Evolutionary conservation across 2,329 filamentous ascomycete genomes (phyloP).

Genomic region (Penicillium sp.): DNA sequence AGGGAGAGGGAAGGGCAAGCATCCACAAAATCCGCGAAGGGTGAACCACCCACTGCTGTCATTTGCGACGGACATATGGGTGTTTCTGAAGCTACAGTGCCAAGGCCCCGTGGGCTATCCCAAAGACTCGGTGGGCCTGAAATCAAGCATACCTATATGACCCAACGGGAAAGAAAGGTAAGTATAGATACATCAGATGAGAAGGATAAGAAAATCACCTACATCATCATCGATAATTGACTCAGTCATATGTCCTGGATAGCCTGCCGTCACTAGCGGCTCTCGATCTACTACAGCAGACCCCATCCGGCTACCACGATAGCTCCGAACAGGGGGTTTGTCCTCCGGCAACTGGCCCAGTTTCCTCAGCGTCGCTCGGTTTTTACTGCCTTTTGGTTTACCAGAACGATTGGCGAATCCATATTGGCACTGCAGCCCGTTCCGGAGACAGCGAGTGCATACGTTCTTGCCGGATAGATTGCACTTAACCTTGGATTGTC

Average conservation of each 20-base stretch:
- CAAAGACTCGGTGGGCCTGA: constrained; percentile 31
- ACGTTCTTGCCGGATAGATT: constrained; percentile 44
- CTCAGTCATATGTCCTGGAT: constrained; percentile 21
- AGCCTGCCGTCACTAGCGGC: constrained; percentile 10
- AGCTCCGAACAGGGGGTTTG: constrained; percentile 31
- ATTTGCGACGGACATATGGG: constrained; percentile 29
- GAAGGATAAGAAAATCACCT: not conserved
- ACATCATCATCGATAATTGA: constrained; percentile 30
- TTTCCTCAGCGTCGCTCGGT: constrained; percentile 45
- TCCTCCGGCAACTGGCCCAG: constrained; percentile 44
- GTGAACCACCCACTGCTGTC: constrained; percentile 22
- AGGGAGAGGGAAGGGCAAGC: constrained; percentile 25
- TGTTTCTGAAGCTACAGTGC: constrained; percentile 24
- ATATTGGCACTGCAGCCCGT: constrained; percentile 46
- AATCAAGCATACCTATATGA: constrained; percentile 27
- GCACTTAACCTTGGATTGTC: constrained; percentile 50
- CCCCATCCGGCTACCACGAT: constrained; percentile 25
- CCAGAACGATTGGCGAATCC: constrained; percentile 48
- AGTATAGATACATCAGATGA: not conserved
- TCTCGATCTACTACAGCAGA: constrained; percentile 24
- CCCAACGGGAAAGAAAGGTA: not conserved
- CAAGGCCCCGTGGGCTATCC: constrained; percentile 37
- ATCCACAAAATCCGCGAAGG: constrained; percentile 28
- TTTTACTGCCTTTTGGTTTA: constrained; percentile 50
- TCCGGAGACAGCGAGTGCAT: constrained; percentile 47